Base-by-base conservation (phyloP, 352 stramenopile genomes). In the Phytopythium sindhum region DNA sequence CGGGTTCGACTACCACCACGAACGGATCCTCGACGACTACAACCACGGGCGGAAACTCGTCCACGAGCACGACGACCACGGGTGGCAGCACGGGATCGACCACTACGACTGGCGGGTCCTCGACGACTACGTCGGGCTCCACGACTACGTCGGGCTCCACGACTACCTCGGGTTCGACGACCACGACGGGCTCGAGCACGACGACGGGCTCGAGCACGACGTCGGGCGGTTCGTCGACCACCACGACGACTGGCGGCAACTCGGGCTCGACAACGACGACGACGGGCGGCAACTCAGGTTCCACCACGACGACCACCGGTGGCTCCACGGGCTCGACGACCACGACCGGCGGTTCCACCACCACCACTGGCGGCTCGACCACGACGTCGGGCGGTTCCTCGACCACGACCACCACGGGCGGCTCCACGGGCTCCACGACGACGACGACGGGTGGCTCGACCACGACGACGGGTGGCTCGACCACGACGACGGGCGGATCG, bases 21-120 rank as follows among this genome's bases (percentile, higher is more conserved):
- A 33, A 33, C 14, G 29, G 37, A 3, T 8, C 3, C 31, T 35
- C 31, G 31, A n/a, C 68, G 5, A 58, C 31, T 35, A 65, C 28
- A 1, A 54, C 57, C 11, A 55, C 55, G 31, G 53, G 53, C 14
- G 29, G 37, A 3, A 35, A 35, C 31, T 35, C 31, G 31, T 35
- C 35, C 54, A 51, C 54, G 15, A 58, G 47, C 12, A 54, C 47
- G 47, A 54, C 35, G 4, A 74, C 67, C 8, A 74, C 64, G 11
- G 64, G 60, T 17, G 66, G 63, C 11, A 62, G 5, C 10, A 14
- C 35, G 35, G 35, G 50, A 29, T 58, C 52, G 31, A 58, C 55
- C 23, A 61, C 55, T 23, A 61, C 55, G 5, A 52, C 61, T 24
- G 66, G 59, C 9, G 14, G 35, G 15, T 64, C 62, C 9, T 48